Conservation (phyloP, 2,329 filamentous ascomycete genomes). For the Teratosphaeria epicoccoides region DNA sequence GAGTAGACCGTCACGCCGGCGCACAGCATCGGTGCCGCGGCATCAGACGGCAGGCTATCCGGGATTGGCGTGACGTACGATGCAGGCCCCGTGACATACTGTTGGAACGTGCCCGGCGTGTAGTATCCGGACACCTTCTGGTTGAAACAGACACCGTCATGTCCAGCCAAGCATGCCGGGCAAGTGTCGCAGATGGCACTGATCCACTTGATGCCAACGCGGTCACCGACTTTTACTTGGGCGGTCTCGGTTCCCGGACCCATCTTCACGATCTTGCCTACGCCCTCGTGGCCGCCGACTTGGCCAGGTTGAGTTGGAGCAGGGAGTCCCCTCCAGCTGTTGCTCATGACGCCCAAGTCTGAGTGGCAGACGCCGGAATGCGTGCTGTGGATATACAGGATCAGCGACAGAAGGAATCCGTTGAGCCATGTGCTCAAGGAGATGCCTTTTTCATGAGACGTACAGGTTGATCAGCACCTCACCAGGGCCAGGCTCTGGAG, state of each 20-base stretch:
- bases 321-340: constrained; percentile 46
- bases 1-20: constrained; percentile 59
- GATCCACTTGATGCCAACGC: constrained; percentile 61
- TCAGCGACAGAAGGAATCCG: neutral
- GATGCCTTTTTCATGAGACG: constrained; percentile 8
- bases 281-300: constrained; percentile 60
- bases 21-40: constrained; percentile 54
- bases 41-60: constrained; percentile 46
- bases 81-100: constrained; percentile 54
- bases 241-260: constrained; percentile 48
- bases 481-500: constrained; percentile 52
- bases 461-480: constrained; percentile 54
- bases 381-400: constrained; percentile 30
- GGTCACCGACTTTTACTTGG: constrained; percentile 53
- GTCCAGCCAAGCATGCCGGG: constrained; percentile 43
- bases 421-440: neutral
- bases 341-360: constrained; percentile 46
- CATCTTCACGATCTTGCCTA: constrained; percentile 53
- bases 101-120: constrained; percentile 61
- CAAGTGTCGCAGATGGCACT: constrained; percentile 46
- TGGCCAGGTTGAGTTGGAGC: constrained; percentile 50
- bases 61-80: constrained; percentile 62
- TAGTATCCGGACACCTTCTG: constrained; percentile 51
- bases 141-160: constrained; percentile 42
- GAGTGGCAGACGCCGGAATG: constrained; percentile 57